phyloP scores from a whole-genome alignment of 768 basidiomycete species.

The Termitomyces sp. region DNA sequence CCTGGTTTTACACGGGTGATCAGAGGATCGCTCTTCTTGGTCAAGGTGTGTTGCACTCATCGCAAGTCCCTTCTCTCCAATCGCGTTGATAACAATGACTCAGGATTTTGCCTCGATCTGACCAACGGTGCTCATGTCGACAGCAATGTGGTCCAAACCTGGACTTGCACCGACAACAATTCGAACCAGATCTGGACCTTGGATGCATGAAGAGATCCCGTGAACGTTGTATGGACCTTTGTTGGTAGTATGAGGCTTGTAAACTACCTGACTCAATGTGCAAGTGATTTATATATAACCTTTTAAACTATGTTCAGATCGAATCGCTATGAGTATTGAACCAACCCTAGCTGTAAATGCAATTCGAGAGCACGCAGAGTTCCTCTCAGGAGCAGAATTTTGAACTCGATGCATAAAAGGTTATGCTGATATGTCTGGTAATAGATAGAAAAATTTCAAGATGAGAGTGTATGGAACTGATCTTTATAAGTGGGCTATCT shows the following conservation, averaged over 20 bases:
- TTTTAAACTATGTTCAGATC: neutral
- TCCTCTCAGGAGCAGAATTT: neutral
- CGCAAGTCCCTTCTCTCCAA: neutral
- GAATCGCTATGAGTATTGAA: neutral
- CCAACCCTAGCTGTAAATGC: neutral
- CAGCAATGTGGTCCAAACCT: constrained; percentile 27
- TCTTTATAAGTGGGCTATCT: no score
- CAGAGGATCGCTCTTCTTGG: constrained; percentile 22
- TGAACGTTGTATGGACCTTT: neutral
- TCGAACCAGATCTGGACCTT: constrained; percentile 29
- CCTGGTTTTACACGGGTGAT: constrained; percentile 16
- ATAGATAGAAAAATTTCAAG: no score
- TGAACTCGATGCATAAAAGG: neutral
- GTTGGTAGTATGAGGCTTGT: neutral
- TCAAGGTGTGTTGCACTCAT: constrained; percentile 15
- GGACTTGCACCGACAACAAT: constrained; percentile 23
- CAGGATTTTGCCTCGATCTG: no score
- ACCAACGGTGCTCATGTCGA: no score
- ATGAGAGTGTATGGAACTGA: no score
- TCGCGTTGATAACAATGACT: no score
- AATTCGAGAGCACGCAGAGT: neutral
- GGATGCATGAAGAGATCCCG: neutral
- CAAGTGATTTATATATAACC: neutral
- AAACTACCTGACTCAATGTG: neutral
- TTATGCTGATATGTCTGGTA: no score